Percentiles rank a stretch among this genome's conserved stretches.
phyloP scores from a whole-genome alignment of 768 basidiomycete genomes.

The Mycena capillaripes region DNA sequence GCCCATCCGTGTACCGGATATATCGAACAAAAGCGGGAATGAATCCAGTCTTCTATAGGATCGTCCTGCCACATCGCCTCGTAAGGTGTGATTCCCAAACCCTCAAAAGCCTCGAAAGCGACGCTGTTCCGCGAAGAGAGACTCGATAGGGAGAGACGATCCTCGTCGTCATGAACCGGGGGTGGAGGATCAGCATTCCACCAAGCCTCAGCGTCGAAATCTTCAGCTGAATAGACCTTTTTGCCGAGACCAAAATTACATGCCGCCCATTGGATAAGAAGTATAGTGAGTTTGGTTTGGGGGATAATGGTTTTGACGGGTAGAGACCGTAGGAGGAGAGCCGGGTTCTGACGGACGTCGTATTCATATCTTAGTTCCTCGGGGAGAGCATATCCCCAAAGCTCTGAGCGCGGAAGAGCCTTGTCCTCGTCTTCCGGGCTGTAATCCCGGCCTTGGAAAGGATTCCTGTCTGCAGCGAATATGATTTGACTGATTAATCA shows the following conservation, averaged over 20 bases:
- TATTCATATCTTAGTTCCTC: conserved; percentile 34
- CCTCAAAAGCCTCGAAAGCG: background rate
- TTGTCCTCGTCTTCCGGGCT: conserved; percentile 37
- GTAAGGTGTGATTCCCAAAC: conserved; percentile 3
- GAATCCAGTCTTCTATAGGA: conserved; percentile 36
- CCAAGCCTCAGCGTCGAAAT: conserved; percentile 35
- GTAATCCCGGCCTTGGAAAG: conserved; percentile 38
- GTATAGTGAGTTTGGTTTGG: conserved; percentile 38
- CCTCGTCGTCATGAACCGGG: background rate
- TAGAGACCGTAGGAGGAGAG: conserved; percentile 29
- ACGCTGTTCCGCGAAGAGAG: background rate
- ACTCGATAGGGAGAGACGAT: conserved; percentile 4
- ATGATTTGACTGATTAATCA: background rate
- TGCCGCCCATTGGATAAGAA: conserved; percentile 39
- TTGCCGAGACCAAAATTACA: conserved; percentile 41
- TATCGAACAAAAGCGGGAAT: conserved; percentile 35
- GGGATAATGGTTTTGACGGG: conserved; percentile 35
- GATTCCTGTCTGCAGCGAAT: conserved; percentile 33
- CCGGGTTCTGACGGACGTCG: conserved; percentile 37
- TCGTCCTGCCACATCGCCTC: conserved; percentile 28
- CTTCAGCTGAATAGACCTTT: conserved; percentile 36
- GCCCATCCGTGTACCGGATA: conserved; percentile 37
- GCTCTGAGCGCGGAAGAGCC: conserved; percentile 34
- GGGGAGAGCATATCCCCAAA: conserved; percentile 38
- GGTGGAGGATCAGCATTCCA: conserved; percentile 41